These are phyloP conservation scores for Agapanthus africanus DNA, from an alignment of 106 monocot genomes.

Conservation along the genomic window DNA sequence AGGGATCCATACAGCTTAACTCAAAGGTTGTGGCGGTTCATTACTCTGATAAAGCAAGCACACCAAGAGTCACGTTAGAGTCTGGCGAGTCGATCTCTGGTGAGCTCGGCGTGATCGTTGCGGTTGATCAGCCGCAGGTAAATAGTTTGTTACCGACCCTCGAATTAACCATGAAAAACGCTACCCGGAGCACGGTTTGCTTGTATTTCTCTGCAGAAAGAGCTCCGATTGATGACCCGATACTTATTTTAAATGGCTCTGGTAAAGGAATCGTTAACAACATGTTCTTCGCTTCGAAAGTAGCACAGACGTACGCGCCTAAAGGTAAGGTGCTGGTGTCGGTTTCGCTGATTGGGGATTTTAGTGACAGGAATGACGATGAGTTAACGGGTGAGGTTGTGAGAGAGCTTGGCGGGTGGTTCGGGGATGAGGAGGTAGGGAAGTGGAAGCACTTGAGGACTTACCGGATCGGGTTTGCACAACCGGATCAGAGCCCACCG, in stretches of 20 bases:
- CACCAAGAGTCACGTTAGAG: constrained; percentile 18
- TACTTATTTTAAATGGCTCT: constrained; percentile 88
- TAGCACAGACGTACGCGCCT: constrained; percentile 80
- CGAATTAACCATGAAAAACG: not conserved
- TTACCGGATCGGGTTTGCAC: constrained; percentile 82
- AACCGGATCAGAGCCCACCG: constrained; percentile 89
- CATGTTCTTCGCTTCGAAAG: constrained; percentile 87
- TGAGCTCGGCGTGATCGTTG: constrained; percentile 60
- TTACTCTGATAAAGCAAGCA: not conserved
- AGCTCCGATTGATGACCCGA: constrained; percentile 47
- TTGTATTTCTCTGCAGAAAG: constrained; percentile 72
- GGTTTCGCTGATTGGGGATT: constrained; percentile 49
- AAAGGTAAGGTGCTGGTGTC: constrained; percentile 69
- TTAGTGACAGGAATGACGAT: constrained; percentile 33
- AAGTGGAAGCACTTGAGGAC: constrained; percentile 69
- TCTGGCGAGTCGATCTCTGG: constrained; percentile 34
- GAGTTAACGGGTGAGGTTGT: constrained; percentile 54
- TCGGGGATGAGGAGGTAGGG: constrained; percentile 48
- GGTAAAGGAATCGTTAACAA: constrained; percentile 87
- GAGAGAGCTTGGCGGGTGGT: constrained; percentile 68
- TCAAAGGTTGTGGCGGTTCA: constrained; percentile 30
- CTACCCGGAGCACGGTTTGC: constrained; percentile 59
- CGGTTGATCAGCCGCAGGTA: constrained; percentile 77
- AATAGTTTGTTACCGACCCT: constrained; percentile 34
- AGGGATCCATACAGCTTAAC: constrained; percentile 32